Evolutionary conservation across 495 filamentous ascomycete species (phyloP).

Genomic region (Penicillium diatomitis): DNA sequence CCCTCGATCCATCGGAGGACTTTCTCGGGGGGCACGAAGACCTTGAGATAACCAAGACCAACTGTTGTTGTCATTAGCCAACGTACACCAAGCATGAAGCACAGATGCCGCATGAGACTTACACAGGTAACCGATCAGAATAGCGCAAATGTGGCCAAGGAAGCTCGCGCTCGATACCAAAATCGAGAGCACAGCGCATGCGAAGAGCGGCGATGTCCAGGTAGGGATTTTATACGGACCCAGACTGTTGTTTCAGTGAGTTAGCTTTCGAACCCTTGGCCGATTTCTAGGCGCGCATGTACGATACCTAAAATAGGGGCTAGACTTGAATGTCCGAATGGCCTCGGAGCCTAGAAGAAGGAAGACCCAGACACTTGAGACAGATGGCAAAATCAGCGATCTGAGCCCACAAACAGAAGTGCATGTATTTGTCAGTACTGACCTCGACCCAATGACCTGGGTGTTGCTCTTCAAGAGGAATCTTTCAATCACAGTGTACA

Average conservation of each 20-base stretch:
- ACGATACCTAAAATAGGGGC: constrained; percentile 59
- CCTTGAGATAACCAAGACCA: constrained; percentile 74
- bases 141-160: constrained; percentile 76
- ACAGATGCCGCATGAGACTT: constrained; percentile 17
- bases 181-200: constrained; percentile 59
- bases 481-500: constrained; percentile 65
- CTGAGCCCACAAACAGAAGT: too few relatives aligned
- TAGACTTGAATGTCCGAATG: constrained; percentile 64
- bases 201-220: constrained; percentile 76
- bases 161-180: constrained; percentile 74
- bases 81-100: not conserved
- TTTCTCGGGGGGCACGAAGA: constrained; percentile 76
- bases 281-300: not conserved
- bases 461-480: constrained; percentile 54
- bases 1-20: constrained; percentile 73
- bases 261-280: not conserved
- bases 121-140: constrained; percentile 80
- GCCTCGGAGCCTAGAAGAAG: constrained; percentile 75
- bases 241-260: constrained; percentile 11
- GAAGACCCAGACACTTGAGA: constrained; percentile 76
- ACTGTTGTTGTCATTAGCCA: constrained; percentile 37
- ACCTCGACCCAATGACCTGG: constrained; percentile 76
- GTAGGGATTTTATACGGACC: constrained; percentile 75
- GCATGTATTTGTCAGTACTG: constrained; percentile 13
- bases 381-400: too few relatives aligned